Base-by-base conservation (phyloP, 306 rosid species). In the Cucurbita ficifolia region DNA sequence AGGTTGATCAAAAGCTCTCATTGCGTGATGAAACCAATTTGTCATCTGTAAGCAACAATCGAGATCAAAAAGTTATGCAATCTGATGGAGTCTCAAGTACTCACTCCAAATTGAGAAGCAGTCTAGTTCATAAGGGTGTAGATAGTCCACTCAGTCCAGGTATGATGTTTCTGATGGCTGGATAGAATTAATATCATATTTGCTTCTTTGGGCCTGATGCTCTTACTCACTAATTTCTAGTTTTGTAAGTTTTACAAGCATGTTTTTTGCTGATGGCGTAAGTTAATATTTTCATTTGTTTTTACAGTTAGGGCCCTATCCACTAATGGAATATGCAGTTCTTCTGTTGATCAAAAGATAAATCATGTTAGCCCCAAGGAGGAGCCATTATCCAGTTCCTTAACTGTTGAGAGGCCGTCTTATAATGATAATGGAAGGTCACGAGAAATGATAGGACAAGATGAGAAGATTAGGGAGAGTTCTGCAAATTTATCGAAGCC, bases 131-230 rank as follows among this genome's bases (percentile, higher is more conserved):
- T 76, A 87, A 76, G 83, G 78, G 79, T 78, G 71, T 72, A 36
- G 96, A 86, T 65, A 63, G 79, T 79, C 88, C 83, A 65, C 78
- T 78, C 82, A 57, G 80, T 84, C 78, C 96, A 81, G 96, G 96
- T 88, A 82, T 67, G 70, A 55, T 42, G 4, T 75, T 67, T 62
- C 58, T 72, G 74, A n/a, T 60, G 18, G 24, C n/a, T 67, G 51
- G 56, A 56, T 35, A 22, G 49, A 76, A 78, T 49, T 46, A n/a
- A 75, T 64, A 24, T 21, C 63, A 49, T 76, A 35, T 64, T 77
- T 72, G 10, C 70, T 48, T 64, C 63, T 61, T 74, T 67, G 75
- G 60, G 50, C 80, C 12, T 33, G 17, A 36, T 38, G 1, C 18
- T 42, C 58, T 21, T 24, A 49, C 50, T 10, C 22, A 33, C 10